phyloP scores from a whole-genome alignment of 805 yeast species.

The Cyberlindnera amylophila region DNA sequence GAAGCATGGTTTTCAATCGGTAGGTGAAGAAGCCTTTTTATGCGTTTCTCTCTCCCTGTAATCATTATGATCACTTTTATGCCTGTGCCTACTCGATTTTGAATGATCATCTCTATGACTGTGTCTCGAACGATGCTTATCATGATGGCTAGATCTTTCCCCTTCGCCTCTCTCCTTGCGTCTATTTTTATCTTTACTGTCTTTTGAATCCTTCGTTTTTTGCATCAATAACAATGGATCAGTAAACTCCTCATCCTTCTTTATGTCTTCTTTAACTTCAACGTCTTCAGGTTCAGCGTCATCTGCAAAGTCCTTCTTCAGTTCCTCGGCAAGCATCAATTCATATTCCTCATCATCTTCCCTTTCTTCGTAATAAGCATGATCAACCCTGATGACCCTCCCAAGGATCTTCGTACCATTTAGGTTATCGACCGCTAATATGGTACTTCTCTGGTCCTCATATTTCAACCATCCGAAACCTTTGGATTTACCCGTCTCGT shows the following conservation, averaged over 20 bases:
- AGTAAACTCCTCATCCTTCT: constrained; percentile 22
- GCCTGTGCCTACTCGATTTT: neutral
- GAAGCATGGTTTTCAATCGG: too few relatives aligned
- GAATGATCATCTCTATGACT: too few relatives aligned
- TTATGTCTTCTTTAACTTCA: constrained; percentile 2
- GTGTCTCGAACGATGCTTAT: neutral
- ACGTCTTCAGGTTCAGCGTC: neutral
- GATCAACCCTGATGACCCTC: constrained; percentile 59
- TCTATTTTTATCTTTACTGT: neutral
- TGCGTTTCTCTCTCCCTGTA: too few relatives aligned
- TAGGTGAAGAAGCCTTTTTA: too few relatives aligned
- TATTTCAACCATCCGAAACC: constrained; percentile 84
- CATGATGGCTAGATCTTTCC: neutral
- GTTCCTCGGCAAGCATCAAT: constrained; percentile 31
- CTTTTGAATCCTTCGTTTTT: neutral
- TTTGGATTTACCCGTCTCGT: constrained; percentile 56
- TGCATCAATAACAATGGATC: constrained; percentile 26
- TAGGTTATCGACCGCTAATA: constrained; percentile 84
- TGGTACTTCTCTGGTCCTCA: constrained; percentile 74
- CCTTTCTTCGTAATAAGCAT: constrained; percentile 56
- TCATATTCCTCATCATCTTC: constrained; percentile 49
- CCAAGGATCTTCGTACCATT: constrained; percentile 63
- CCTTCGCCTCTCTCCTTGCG: constrained; percentile 3
- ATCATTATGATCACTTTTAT: too few relatives aligned
- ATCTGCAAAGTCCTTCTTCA: constrained; percentile 28